Conservation (phyloP, 2,329 filamentous ascomycete genomes). For the Fusarium ambrosium region DNA sequence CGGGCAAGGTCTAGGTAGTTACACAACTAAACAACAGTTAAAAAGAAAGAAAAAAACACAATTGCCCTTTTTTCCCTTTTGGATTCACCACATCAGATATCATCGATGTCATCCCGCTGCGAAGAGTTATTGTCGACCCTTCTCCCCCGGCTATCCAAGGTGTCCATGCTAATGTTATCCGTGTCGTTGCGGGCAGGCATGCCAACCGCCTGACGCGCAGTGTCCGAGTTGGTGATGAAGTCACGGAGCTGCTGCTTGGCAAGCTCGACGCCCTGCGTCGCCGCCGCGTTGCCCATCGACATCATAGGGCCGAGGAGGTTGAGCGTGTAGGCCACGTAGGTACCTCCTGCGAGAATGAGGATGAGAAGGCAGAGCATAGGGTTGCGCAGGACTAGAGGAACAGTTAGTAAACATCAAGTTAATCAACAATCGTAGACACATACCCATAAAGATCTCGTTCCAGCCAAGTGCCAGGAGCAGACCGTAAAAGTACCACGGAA, state of each 20-base stretch:
- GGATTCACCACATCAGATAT: constrained; percentile 66
- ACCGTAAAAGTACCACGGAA: constrained; percentile 95
- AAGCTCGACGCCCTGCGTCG: constrained; percentile 87
- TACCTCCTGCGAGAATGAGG: constrained; percentile 79
- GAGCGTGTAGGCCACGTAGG: constrained; percentile 91
- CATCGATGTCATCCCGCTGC: constrained; percentile 67
- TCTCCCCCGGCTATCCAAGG: constrained; percentile 71
- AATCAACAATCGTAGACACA: constrained; percentile 51
- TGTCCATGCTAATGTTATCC: constrained; percentile 70
- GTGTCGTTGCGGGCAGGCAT: constrained; percentile 70
- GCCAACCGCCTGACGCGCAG: constrained; percentile 84
- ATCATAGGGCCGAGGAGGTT: constrained; percentile 97
- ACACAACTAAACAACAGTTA: constrained; percentile 17
- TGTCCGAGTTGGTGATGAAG: constrained; percentile 89
- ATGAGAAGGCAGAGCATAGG: constrained; percentile 93
- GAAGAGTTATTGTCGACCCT: constrained; percentile 55
- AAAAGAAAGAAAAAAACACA: constrained; percentile 23
- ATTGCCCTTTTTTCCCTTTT: constrained; percentile 13
- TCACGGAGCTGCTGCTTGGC: constrained; percentile 92
- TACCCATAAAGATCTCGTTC: constrained; percentile 97
- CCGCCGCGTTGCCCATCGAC: constrained; percentile 93
- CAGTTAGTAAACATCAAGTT: constrained; percentile 18
- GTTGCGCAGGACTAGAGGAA: constrained; percentile 83
- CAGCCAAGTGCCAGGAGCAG: constrained; percentile 92
- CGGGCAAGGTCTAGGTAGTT: constrained; percentile 19